A percentile compares a stretch with the other conserved stretches of the same genome.
These are phyloP conservation scores for Penicillium carneum DNA, from an alignment of 2,329 filamentous ascomycete genomes.

Conservation along the genomic window DNA sequence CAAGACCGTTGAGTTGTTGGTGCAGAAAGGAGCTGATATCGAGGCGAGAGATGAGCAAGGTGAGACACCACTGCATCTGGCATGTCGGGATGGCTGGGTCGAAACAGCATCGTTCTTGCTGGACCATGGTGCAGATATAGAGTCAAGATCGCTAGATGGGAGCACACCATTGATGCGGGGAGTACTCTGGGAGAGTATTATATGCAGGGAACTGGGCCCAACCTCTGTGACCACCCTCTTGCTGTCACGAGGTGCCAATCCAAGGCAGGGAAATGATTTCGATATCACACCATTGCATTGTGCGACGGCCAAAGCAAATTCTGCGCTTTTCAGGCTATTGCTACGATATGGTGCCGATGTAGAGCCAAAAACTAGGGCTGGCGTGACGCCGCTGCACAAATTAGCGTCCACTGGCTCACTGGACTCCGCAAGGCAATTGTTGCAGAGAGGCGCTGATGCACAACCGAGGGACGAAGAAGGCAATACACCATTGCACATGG, in stretches of 20 bases:
- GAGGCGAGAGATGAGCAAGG: conserved; percentile 7
- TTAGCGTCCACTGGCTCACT: not conserved
- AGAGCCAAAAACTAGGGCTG: not conserved
- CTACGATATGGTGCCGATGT: conserved; percentile 16
- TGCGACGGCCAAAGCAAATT: not conserved
- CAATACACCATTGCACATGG: conserved; percentile 13
- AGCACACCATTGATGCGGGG: conserved; percentile 19
- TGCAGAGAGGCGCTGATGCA: conserved; percentile 10
- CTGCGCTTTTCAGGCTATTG: conserved; percentile 2
- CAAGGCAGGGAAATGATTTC: not conserved
- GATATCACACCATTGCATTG: conserved; percentile 13
- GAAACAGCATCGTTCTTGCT: conserved; percentile 19
- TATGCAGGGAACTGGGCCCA: not conserved
- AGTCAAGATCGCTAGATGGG: conserved; percentile 12
- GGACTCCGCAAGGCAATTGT: conserved; percentile 6
- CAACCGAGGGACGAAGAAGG: conserved; percentile 5
- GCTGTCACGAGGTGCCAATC: conserved; percentile 16
- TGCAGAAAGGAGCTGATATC: conserved; percentile 16
- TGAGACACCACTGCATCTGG: conserved; percentile 18
- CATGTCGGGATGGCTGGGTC: conserved; percentile 12
- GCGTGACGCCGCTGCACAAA: conserved; percentile 12
- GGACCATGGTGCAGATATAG: conserved; percentile 20
- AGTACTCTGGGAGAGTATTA: conserved; percentile 10
- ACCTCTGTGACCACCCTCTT: conserved; percentile 2
- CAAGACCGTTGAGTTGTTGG: conserved; percentile 5